Evolutionary conservation across 305 asterid species (phyloP), one percentile per base, ranked within the genome.

Genomic region (Nicotiana rustica): DNA sequence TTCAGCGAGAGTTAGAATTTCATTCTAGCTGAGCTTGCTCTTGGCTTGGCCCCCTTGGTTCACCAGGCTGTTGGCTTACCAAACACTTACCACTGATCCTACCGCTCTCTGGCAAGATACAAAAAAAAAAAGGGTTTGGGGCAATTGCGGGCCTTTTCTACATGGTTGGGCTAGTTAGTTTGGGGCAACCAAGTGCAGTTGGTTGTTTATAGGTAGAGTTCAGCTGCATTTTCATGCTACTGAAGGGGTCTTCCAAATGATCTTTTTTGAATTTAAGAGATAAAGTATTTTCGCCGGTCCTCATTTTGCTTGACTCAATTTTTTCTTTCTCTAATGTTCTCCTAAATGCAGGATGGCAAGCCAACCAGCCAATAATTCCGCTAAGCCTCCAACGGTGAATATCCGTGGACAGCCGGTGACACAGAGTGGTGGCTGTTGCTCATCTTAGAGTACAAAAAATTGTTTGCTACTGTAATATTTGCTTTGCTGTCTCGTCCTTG

Each of bases 371-470:
- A 14, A 41, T 2, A 82, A 86, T 59, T 76, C 82, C 29, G 76
- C 83, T 29, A 88, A 84, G 81, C 89, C 88, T 57, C 90, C 90
- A 1, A 88, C 89, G 0, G 90, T 88, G 80, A 88, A 88, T 81
- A 88, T 88, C 15, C 86, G 83, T 15, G 90, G 90, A 68, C 90
- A 86, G 83, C 90, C 90, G 1, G 89, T 88, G 81, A 79, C 86
- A 55, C 90, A 86, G 73, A 86, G 67, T 77, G 70, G 88, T 6
- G 89, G 89, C 31, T 86, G 88, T 84, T 86, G 89, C 84, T 75
- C 79, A 75, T 88, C 86, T 13, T 88, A 41, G 44, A 75, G 64
- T 15, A 49, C 64, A 10, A 14, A 25, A 49, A 14, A 49, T 21
- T 15, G 44, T 7, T 75, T 75, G 64, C 79, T 75, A 75, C 15